Base-by-base conservation (phyloP, 2,329 filamentous ascomycete genomes). In the Hawksworthiomyces lignivorus region DNA sequence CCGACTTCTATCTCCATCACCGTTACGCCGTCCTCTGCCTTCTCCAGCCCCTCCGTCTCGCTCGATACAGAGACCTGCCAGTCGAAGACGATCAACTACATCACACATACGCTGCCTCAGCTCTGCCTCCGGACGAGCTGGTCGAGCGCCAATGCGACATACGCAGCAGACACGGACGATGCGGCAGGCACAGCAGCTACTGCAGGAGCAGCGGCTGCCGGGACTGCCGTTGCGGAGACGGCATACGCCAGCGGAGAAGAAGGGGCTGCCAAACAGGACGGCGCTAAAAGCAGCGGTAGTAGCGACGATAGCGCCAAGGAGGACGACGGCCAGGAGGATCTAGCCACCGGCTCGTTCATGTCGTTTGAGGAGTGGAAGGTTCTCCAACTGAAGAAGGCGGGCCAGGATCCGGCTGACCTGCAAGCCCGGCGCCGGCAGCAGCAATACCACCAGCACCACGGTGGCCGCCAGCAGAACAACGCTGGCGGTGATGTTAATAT, bases 321-420 rank as follows among this genome's bases (percentile, higher is more conserved):
- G 12, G 49, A 49, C 9, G 48, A 50, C 27, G 27, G 40, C 14
- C 43, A 52, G 14, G 48, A 45, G 17, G 84, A 86, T 51, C 76
- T 82, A 34, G 64, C 63, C 35, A 63, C 65, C 3, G 61, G 61
- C 36, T 82, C 88, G 7, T 97, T 97, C 60, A 79, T 97, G 54
- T 96, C 92, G 0, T 98, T 98, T 54, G 92, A 97, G 59, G 90
- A 97, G 55, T 98, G 92, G 92, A 97, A 95, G 65, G 87, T 84
- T 56, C 84, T 89, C 69, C 95, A 94, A 65, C 67, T 97, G 15
- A 85, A 82, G 39, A 86, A 87, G 57, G 82, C 79, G 4, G 90
- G 87, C 11, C 90, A 96, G 56, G 73, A 77, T 41, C 68, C 69
- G 6, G 61, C 87, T 68, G 56, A 84, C 64, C 51, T 86, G 73